Percentiles rank a stretch among this genome's conserved stretches.
phyloP scores from a whole-genome alignment of 2,329 filamentous ascomycete genomes.

The Xylaria sp. region DNA sequence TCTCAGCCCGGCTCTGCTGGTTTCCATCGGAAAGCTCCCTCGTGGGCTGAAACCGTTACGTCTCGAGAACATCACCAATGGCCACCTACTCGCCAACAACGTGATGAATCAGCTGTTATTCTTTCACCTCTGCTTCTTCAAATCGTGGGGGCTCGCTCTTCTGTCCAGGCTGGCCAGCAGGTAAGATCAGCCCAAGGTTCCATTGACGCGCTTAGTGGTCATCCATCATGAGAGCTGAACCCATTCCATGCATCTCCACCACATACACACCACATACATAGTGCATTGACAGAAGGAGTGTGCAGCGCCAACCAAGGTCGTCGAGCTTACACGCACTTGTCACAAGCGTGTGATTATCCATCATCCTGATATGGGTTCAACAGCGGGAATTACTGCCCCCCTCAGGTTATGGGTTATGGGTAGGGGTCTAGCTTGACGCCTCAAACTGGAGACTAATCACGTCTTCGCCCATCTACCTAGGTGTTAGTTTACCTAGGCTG shows the following conservation, averaged over 20 bases:
- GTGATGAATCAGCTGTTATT: constrained; percentile 25
- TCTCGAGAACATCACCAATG: constrained; percentile 15
- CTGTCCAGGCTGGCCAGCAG: constrained; percentile 15
- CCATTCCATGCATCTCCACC: constrained; percentile 1
- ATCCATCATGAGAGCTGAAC: constrained; percentile 16
- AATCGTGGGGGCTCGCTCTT: constrained; percentile 21
- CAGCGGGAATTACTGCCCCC: too few relatives aligned
- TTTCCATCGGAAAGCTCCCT: constrained; percentile 8
- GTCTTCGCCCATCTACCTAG: background rate
- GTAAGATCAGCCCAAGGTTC: constrained; percentile 22
- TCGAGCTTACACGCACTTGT: constrained; percentile 5
- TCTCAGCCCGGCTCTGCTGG: constrained; percentile 6
- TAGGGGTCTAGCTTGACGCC: constrained; percentile 4
- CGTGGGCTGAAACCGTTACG: constrained; percentile 14
- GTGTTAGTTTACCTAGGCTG: background rate
- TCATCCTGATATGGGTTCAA: constrained; percentile 6
- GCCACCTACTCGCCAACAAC: constrained; percentile 12
- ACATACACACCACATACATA: too few relatives aligned
- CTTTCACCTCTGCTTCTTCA: constrained; percentile 22
- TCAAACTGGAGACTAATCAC: background rate
- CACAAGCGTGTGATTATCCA: constrained; percentile 13
- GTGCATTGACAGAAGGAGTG: constrained; percentile 22
- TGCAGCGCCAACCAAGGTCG: background rate
- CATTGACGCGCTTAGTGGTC: constrained; percentile 20
- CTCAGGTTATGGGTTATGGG: too few relatives aligned